Conservation (phyloP, 2,329 filamentous ascomycete genomes). For the Xylariomycetidae sp. region DNA sequence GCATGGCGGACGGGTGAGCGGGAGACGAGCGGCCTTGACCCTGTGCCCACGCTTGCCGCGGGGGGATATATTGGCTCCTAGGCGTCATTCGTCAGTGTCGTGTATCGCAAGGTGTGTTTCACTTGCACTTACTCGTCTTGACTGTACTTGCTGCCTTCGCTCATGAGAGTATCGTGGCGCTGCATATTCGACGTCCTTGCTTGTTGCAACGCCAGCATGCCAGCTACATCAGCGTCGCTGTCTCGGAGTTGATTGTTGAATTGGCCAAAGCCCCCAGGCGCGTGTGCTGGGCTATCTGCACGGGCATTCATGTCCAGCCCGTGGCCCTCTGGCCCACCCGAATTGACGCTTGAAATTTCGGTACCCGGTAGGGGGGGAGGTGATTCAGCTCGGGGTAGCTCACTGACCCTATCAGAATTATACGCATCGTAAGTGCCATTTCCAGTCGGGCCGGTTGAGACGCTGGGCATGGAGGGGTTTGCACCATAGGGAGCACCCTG, state of each 20-base stretch:
- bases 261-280: constrained; percentile 38
- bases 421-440: constrained; percentile 38
- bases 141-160: constrained; percentile 69
- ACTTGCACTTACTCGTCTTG: constrained; percentile 61
- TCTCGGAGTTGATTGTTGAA: constrained; percentile 48
- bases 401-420: constrained; percentile 34
- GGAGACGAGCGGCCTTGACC: constrained; percentile 40
- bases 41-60: constrained; percentile 53
- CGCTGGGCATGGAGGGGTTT: constrained; percentile 33
- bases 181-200: constrained; percentile 30
- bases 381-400: constrained; percentile 57
- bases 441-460: constrained; percentile 26
- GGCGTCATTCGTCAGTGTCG: background rate
- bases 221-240: constrained; percentile 67
- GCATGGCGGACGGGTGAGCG: constrained; percentile 18
- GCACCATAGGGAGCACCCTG: constrained; percentile 31
- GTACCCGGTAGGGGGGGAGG: constrained; percentile 55
- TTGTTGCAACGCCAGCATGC: constrained; percentile 70
- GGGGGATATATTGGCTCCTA: constrained; percentile 50
- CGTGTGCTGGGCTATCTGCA: constrained; percentile 46
- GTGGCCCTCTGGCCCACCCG: constrained; percentile 56
- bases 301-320: constrained; percentile 77
- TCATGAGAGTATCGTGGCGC: constrained; percentile 49
- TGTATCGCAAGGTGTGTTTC: background rate
- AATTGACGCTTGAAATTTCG: constrained; percentile 27